A percentile compares a stretch with the other conserved stretches of the same genome.
phyloP scores from a whole-genome alignment of 768 basidiomycete genomes.

The Phylloporus scabripes region DNA sequence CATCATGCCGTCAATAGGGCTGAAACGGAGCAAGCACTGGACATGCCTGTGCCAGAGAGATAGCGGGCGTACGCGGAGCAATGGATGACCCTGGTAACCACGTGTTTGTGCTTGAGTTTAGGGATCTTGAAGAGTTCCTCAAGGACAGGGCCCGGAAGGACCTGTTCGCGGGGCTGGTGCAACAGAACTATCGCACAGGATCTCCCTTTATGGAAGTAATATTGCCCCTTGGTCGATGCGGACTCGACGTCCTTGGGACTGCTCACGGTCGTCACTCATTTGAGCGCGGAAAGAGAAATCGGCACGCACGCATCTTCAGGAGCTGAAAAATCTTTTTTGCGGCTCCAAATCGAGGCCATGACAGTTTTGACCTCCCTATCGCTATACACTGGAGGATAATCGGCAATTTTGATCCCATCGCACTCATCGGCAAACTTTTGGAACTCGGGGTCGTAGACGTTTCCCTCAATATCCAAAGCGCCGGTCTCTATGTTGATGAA shows the following conservation, averaged over 20 bases:
- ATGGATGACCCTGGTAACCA: conserved; percentile 20
- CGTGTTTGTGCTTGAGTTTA: conserved; percentile 17
- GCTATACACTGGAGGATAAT: conserved; percentile 13
- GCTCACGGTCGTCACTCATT: background rate
- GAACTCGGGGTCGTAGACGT: conserved; percentile 18
- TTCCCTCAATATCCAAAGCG: conserved; percentile 23
- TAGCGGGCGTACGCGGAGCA: conserved; percentile 25
- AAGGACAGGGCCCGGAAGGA: conserved; percentile 12
- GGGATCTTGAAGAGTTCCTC: conserved; percentile 18
- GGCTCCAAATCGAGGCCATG: conserved; percentile 4
- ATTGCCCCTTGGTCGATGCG: conserved; percentile 25
- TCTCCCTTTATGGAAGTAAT: conserved; percentile 15
- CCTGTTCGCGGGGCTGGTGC: conserved; percentile 13
- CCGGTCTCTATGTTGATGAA: conserved; percentile 24
- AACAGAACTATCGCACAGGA: conserved; percentile 25
- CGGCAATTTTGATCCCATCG: conserved; percentile 15
- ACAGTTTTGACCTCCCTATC: conserved; percentile 1
- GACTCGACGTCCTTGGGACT: conserved; percentile 15
- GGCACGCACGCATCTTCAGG: conserved; percentile 8
- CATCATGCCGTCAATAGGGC: background rate
- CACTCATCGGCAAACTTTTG: conserved; percentile 12
- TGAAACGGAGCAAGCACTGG: no score
- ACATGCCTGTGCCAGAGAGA: conserved; percentile 10
- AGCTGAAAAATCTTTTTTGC: conserved; percentile 10
- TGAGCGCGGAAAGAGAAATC: background rate